These are phyloP conservation scores for Edaphochlamys debaryana DNA, from an alignment of 139 green algal genomes.

Conservation along the genomic window DNA sequence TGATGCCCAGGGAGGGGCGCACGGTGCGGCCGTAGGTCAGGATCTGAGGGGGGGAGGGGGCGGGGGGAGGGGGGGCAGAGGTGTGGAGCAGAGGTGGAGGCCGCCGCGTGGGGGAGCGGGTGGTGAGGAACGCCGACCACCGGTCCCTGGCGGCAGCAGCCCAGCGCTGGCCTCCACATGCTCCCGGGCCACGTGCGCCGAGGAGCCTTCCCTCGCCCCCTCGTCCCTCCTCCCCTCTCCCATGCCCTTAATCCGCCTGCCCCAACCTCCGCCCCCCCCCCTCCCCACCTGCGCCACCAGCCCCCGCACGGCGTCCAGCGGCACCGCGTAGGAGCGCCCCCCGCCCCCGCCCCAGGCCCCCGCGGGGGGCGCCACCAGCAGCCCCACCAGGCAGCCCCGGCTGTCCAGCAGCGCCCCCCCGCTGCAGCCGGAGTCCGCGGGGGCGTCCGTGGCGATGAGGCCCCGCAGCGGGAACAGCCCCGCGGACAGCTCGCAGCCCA, in stretches of 20 bases:
- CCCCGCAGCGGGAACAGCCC: conserved; percentile 38
- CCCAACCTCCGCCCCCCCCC: too few species aligned
- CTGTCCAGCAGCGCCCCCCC: conserved; percentile 47
- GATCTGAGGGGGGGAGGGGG: too few species aligned
- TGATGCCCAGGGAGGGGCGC: conserved; percentile 72
- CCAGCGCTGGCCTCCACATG: too few species aligned
- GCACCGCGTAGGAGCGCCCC: conserved; percentile 77
- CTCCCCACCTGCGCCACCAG: conserved; percentile 77
- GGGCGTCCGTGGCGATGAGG: conserved; percentile 82
- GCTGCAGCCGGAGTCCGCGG: background rate
- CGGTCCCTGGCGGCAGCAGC: too few species aligned
- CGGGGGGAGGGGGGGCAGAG: too few species aligned
- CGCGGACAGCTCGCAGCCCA: conserved; percentile 53
- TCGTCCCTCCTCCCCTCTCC: too few species aligned
- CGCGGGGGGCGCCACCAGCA: conserved; percentile 19
- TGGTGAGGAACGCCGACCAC: too few species aligned
- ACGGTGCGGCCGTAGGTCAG: conserved; percentile 73
- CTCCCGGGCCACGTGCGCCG: too few species aligned
- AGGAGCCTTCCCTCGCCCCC: too few species aligned
- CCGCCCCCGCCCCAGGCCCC: conserved; percentile 34
- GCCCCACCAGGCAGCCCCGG: conserved; percentile 42
- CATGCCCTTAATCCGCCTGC: too few species aligned
- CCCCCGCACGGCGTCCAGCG: conserved; percentile 70
- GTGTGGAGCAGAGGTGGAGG: too few species aligned
- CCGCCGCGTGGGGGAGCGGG: too few species aligned